phyloP scores from a whole-genome alignment of 306 rosid genomes.

The Prunus padus region DNA sequence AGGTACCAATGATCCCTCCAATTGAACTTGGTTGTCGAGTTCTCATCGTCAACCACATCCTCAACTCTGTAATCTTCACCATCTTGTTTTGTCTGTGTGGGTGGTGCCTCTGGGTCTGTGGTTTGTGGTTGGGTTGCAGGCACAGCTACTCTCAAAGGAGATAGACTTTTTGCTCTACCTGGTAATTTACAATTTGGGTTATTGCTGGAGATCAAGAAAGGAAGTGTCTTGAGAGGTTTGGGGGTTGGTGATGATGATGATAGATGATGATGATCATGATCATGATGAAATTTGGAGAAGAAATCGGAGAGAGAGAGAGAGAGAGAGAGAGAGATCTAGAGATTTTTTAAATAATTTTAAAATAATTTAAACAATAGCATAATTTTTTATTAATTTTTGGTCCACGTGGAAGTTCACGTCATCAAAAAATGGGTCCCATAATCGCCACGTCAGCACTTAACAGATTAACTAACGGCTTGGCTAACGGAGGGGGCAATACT shows the following conservation, averaged over 20 bases:
- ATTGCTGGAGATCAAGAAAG: slow-evolving; percentile 19
- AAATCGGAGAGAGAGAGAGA: no score
- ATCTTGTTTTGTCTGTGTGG: slow-evolving; percentile 19
- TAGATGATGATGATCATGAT: no score
- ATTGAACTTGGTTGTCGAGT: slow-evolving; percentile 57
- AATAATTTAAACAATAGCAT: no score
- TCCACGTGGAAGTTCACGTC: no score
- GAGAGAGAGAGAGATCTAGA: no score
- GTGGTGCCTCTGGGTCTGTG: slow-evolving; percentile 36
- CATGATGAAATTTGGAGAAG: no score
- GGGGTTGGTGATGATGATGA: slow-evolving; percentile 28
- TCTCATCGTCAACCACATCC: slow-evolving; percentile 45
- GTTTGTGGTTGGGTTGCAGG: slow-evolving; percentile 49
- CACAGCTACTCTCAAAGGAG: slow-evolving; percentile 56
- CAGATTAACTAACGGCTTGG: no score
- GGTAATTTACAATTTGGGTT: slow-evolving; percentile 10
- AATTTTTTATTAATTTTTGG: no score
- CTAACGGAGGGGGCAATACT: no score
- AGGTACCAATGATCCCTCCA: slow-evolving; percentile 99
- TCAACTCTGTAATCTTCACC: slow-evolving; percentile 34
- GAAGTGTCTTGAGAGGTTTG: slow-evolving; percentile 10
- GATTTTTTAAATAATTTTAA: no score
- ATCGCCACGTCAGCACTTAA: no score
- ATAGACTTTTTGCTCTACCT: slow-evolving; percentile 26
- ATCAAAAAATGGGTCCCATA: no score